Evolutionary conservation across 1,284 basidiomycete genomes (phyloP).

Genomic region (Exobasidium rhododendri): DNA sequence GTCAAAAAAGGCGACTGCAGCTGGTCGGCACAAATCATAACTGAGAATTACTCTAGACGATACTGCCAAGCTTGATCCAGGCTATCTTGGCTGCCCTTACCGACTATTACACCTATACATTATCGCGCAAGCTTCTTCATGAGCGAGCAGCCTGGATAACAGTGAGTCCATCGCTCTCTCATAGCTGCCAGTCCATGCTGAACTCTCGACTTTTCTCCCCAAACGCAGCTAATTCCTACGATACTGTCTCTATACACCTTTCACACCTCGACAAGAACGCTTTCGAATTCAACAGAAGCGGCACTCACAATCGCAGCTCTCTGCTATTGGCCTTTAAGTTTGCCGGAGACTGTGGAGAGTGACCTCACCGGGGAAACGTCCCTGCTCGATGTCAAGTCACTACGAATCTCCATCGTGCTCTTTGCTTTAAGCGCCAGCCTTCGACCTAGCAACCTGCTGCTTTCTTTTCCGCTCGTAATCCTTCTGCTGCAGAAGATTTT

Average conservation of each 20-base stretch:
- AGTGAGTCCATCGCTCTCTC: too few species aligned
- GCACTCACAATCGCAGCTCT: slow-evolving; percentile 77
- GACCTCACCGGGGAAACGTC: neutral
- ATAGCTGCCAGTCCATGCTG: too few species aligned
- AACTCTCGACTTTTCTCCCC: too few species aligned
- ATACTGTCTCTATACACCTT: slow-evolving; percentile 74
- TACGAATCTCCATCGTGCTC: neutral
- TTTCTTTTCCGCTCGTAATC: slow-evolving; percentile 3
- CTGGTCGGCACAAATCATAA: too few species aligned
- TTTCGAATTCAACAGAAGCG: slow-evolving; percentile 91
- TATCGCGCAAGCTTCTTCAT: slow-evolving; percentile 67
- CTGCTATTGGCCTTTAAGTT: slow-evolving; percentile 65
- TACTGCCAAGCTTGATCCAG: slow-evolving; percentile 73
- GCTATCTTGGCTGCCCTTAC: slow-evolving; percentile 75
- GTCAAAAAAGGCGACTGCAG: too few species aligned
- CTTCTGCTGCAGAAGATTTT: neutral
- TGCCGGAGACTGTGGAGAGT: slow-evolving; percentile 5
- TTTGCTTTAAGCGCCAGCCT: slow-evolving; percentile 1
- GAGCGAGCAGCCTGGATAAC: slow-evolving; percentile 63
- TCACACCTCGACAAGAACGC: slow-evolving; percentile 76
- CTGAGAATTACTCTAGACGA: too few species aligned
- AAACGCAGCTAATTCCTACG: neutral
- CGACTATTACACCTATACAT: slow-evolving; percentile 69
- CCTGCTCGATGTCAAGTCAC: neutral
- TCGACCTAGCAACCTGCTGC: slow-evolving; percentile 4